Evolutionary conservation across 2,329 filamentous ascomycete genomes (phyloP).

Genomic region (Mycogone perniciosa): DNA sequence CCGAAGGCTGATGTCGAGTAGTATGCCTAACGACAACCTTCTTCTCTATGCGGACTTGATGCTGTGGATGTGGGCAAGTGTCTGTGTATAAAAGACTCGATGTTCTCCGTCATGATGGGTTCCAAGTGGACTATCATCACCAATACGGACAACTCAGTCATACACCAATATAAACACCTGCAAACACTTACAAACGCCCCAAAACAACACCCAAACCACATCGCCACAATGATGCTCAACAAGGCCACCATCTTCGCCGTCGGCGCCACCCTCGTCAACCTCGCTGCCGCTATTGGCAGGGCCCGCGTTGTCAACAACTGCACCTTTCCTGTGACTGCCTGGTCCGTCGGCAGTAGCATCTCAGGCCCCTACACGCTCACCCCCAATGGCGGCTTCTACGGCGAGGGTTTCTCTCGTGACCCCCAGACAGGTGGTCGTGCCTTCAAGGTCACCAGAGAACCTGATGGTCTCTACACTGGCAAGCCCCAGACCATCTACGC

Average conservation of each 20-base stretch:
- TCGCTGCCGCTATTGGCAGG: slow-evolving; percentile 24
- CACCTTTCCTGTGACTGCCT: slow-evolving; percentile 28
- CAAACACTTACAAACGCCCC: neutral
- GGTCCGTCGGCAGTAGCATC: slow-evolving; percentile 32
- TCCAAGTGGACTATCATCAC: neutral
- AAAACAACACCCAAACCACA: neutral
- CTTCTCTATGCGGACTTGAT: neutral
- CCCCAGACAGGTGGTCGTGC: slow-evolving; percentile 32
- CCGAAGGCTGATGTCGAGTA: no score
- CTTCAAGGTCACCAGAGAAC: slow-evolving; percentile 30
- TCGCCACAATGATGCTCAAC: slow-evolving; percentile 15
- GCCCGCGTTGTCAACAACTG: slow-evolving; percentile 34
- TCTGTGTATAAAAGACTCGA: neutral
- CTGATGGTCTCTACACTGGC: slow-evolving; percentile 33
- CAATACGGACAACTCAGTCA: neutral
- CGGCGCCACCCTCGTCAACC: slow-evolving; percentile 5
- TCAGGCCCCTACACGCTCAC: slow-evolving; percentile 22
- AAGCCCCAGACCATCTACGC: slow-evolving; percentile 35
- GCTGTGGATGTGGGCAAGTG: neutral
- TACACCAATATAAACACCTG: neutral
- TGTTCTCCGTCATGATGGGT: neutral
- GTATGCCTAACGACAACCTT: no score
- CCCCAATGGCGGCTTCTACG: slow-evolving; percentile 23
- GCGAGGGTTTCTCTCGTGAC: slow-evolving; percentile 30
- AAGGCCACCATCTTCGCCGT: slow-evolving; percentile 10